These are phyloP conservation scores for Eucalyptus curtisii DNA, from an alignment of 345 rosid genomes.

Conservation along the genomic window DNA sequence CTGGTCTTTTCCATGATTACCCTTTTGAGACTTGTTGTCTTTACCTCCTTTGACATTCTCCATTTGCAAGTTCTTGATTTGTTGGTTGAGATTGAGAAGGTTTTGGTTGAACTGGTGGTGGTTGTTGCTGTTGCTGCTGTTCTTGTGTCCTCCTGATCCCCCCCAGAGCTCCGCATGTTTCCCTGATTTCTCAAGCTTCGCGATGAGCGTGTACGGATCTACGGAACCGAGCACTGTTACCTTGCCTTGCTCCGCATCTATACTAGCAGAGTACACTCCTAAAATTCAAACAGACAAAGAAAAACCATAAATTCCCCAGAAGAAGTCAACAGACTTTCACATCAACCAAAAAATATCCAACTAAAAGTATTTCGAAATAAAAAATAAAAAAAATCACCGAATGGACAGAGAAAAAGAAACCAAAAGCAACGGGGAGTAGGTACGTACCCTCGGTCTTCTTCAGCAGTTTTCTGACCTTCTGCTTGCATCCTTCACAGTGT, in stretches of 20 bases:
- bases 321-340: neutral
- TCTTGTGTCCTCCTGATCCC: constrained; percentile 36
- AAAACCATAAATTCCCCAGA: neutral
- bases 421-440: neutral
- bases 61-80: constrained; percentile 35
- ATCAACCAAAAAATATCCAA: neutral
- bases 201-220: constrained; percentile 59
- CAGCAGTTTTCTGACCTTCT: constrained; percentile 63
- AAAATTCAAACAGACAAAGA: neutral
- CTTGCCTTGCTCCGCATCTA: constrained; percentile 79
- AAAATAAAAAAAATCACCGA: neutral
- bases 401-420: neutral
- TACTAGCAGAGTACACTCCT: constrained; percentile 60
- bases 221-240: constrained; percentile 83
- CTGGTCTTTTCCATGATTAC: constrained; percentile 19
- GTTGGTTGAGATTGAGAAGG: constrained; percentile 19
- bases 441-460: constrained; percentile 60
- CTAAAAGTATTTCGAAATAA: neutral
- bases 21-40: constrained; percentile 42
- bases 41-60: constrained; percentile 17
- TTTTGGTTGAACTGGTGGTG: constrained; percentile 6
- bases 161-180: constrained; percentile 91
- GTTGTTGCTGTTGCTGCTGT: neutral
- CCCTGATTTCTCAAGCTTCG: constrained; percentile 80
- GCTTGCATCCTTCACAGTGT: constrained; percentile 88